Base-by-base conservation (phyloP, 768 basidiomycete genomes). In the Leccinellum albellum region DNA sequence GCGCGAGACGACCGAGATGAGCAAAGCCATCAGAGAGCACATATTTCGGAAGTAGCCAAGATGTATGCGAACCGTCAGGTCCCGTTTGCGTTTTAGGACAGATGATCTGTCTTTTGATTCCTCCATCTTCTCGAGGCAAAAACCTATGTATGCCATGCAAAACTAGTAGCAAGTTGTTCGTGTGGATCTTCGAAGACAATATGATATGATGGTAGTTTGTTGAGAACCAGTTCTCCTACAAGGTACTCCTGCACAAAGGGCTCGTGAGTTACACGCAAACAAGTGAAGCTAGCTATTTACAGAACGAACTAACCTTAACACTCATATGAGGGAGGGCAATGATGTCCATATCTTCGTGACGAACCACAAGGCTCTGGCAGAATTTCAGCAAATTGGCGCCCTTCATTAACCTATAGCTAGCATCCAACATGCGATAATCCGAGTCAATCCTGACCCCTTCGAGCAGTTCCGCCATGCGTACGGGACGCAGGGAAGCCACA, bases 241-340 rank as follows among this genome's bases (percentile, higher is more conserved):
- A 64, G 63, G 35, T 64, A 64, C 4, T 64, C 54, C 63, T 64
- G 12, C 5, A 20, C 1, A 15, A 44, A 17, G 3, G 4, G 40
- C 12, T 33, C 0, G 31, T 50, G 20, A 44, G 42, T 24, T 24
- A 42, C 15, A 50, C 12, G 12, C 28, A 28, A 28, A 28, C 28
- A 28, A 28, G 28, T 28, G 4, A 26, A 5, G 8, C n/a, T 9
- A 6, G 28, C 9, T 10, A 2, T 26, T 13, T 6, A 31, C 13
- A 6, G 20, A 33, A 12, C 1, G 4, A 17, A 9, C 48, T 47
- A n/a, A 65, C 63, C 48, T 58, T 64, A 12, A 65, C 51, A 42
- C 63, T 65, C 60, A 58, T 58, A n/a, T 62, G 64, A 23, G 64
- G 58, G 0, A 54, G 55, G 0, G 60, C 21, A 7, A 64, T 14